A percentile compares a stretch with the other conserved stretches of the same genome.
These are phyloP conservation scores for Mycocentrospora acerina DNA, from an alignment of 2,329 filamentous ascomycete species.

Conservation along the genomic window DNA sequence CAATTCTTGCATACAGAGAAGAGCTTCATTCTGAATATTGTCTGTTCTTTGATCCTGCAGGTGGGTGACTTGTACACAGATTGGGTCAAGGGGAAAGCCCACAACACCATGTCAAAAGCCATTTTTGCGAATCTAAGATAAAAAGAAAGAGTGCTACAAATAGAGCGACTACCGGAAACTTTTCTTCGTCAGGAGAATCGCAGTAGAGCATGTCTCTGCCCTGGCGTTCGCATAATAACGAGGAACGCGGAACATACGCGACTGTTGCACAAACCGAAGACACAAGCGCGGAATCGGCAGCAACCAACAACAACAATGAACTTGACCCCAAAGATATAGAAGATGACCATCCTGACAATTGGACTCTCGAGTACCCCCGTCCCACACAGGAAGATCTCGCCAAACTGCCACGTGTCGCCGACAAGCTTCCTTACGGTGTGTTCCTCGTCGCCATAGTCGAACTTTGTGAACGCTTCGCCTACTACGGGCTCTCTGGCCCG, in stretches of 20 bases:
- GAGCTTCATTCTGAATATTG: too few relatives aligned
- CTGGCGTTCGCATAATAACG: slow-evolving; percentile 16
- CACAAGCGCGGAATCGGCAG: slow-evolving; percentile 13
- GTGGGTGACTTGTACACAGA: too few relatives aligned
- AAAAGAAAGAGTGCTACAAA: too few relatives aligned
- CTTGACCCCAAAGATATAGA: slow-evolving; percentile 3
- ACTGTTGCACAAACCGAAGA: slow-evolving; percentile 36
- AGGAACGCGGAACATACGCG: slow-evolving; percentile 31
- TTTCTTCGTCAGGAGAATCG: too few relatives aligned
- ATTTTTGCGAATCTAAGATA: too few relatives aligned
- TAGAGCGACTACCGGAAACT: too few relatives aligned
- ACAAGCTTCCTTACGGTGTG: slow-evolving; percentile 48
- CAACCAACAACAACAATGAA: slow-evolving; percentile 20
- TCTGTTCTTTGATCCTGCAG: too few relatives aligned
- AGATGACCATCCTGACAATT: slow-evolving; percentile 3
- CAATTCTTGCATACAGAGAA: too few relatives aligned
- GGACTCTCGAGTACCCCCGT: slow-evolving; percentile 19
- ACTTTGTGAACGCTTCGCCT: slow-evolving; percentile 53
- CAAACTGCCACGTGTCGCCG: slow-evolving; percentile 40
- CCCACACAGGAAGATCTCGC: slow-evolving; percentile 30
- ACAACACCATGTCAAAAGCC: too few relatives aligned
- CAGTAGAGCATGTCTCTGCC: slow-evolving; percentile 20
- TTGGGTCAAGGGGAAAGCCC: too few relatives aligned
- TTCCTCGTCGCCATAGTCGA: slow-evolving; percentile 53
- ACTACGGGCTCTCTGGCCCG: slow-evolving; percentile 48